Percentiles rank a stretch among this genome's conserved stretches.
phyloP scores from a whole-genome alignment of 2,329 filamentous ascomycete genomes.

The Hypoxylon sp. region DNA sequence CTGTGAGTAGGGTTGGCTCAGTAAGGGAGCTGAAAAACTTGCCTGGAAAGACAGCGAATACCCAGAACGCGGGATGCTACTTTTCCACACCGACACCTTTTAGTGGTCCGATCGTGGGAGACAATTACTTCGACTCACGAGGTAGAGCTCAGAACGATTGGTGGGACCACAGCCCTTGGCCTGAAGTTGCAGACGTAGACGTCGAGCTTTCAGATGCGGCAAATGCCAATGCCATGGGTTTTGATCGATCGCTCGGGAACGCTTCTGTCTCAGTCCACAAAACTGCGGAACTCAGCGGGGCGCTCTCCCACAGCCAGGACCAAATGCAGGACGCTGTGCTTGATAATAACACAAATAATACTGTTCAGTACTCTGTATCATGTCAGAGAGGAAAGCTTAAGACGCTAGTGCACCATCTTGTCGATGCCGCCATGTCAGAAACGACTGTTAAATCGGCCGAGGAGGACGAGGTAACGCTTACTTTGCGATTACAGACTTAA shows the following conservation, averaged over 20 bases:
- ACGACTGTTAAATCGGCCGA: neutral
- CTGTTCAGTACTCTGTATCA: neutral
- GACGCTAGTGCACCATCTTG: neutral
- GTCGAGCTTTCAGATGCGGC: neutral
- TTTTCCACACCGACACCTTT: neutral
- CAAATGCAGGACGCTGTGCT: neutral
- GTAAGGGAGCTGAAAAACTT: neutral
- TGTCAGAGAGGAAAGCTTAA: neutral
- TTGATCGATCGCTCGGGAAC: neutral
- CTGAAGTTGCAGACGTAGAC: neutral
- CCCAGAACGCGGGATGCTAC: neutral
- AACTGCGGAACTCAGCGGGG: neutral
- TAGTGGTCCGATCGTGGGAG: neutral
- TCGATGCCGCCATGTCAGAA: neutral
- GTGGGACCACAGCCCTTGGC: neutral
- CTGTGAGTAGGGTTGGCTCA: neutral
- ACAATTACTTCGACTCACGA: neutral
- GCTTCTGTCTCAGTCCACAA: neutral
- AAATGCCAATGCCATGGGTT: neutral
- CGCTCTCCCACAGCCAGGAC: neutral
- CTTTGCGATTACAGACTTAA: neutral
- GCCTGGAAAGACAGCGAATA: neutral
- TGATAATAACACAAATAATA: neutral
- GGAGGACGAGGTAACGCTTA: slow-evolving; percentile 1
- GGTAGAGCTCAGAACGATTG: neutral